phyloP scores from a whole-genome alignment of 345 rosid genomes.

The Luvunga scandens region DNA sequence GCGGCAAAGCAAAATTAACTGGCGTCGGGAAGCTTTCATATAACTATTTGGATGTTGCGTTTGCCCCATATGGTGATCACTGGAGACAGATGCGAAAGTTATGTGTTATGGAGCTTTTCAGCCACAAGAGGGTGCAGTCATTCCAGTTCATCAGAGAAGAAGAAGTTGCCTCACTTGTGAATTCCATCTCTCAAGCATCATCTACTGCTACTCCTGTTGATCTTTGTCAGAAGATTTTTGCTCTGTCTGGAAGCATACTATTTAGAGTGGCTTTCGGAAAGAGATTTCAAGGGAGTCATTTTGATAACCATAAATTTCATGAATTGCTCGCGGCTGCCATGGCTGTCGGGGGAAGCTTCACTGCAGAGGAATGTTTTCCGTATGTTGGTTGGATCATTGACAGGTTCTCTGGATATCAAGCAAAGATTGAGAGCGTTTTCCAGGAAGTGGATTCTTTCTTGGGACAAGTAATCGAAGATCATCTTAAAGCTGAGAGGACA shows the following conservation, averaged over 20 bases:
- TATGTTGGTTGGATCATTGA: conserved; percentile 26
- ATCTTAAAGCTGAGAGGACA: conserved; percentile 31
- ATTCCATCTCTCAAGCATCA: conserved; percentile 27
- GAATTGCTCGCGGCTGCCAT: conserved; percentile 2
- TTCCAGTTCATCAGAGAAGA: conserved; percentile 35
- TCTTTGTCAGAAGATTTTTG: conserved; percentile 26
- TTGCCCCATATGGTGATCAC: conserved; percentile 31
- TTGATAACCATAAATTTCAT: conserved; percentile 8
- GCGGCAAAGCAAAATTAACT: conserved; percentile 25
- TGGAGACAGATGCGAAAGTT: conserved; percentile 33
- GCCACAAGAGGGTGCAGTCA: conserved; percentile 25
- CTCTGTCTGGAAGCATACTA: conserved; percentile 25
- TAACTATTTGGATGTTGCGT: conserved; percentile 22
- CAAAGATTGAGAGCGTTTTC: conserved; percentile 25
- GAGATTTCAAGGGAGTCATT: conserved; percentile 25
- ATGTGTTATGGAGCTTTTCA: conserved; percentile 30
- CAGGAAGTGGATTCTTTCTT: conserved; percentile 25
- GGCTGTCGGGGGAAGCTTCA: conserved; percentile 19
- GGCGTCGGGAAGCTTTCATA: conserved; percentile 19
- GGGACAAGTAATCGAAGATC: conserved; percentile 34
- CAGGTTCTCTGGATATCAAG: conserved; percentile 23
- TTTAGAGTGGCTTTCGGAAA: conserved; percentile 38
- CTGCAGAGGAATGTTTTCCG: conserved; percentile 24
- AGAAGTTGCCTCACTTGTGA: conserved; percentile 30
- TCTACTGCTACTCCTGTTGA: conserved; percentile 14